Base-by-base conservation (phyloP, 768 basidiomycete species). In the Tricholoma terreum region DNA sequence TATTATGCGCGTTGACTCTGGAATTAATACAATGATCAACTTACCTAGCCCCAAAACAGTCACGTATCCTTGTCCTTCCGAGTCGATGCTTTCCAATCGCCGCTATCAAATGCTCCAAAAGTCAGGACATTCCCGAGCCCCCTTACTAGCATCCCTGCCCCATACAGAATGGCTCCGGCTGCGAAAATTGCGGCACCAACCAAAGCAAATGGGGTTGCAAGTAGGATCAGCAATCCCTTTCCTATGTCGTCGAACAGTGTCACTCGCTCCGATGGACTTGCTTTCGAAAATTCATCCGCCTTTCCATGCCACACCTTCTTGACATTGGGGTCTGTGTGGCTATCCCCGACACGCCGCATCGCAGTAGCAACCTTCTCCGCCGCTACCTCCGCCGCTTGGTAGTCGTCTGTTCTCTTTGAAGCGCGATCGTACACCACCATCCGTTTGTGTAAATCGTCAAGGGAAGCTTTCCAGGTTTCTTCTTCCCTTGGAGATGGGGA, bases 111-210 rank as follows among this genome's bases (percentile, higher is more conserved):
- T 17, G 6, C n/a, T 17, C 33, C 33, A 15, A 45, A 45, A 12
- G 50, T 51, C 33, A 51, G 21, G 22, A 51, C 33, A 15, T 50
- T 27, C 17, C 58, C 58, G 14, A 59, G 24, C 17, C 55, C 55
- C 50, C 52, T 59, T 17, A 56, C 24, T 8, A 59, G 24, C 51
- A 48, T 27, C 14, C 59, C 56, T 5, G 43, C 36, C n/a, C 52
- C 56, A 50, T 57, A 54, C 5, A 57, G 4, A 43, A 60, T 24
- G 0, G 55, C 52, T 19, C 56, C 59, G 3, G 59, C 59, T 15
- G 34, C 48, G 27, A 59, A 57, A 6, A 54, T 49, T 0, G 21
- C 59, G 12, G 46, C 55, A 8, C 48, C 56, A 0, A 34, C 51
- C 12, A 60, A 52, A 12, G 50, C 6, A 33, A 60, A 56, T 4